Conservation (phyloP, 2,329 filamentous ascomycete species). For the Trichoderma aggressivum region DNA sequence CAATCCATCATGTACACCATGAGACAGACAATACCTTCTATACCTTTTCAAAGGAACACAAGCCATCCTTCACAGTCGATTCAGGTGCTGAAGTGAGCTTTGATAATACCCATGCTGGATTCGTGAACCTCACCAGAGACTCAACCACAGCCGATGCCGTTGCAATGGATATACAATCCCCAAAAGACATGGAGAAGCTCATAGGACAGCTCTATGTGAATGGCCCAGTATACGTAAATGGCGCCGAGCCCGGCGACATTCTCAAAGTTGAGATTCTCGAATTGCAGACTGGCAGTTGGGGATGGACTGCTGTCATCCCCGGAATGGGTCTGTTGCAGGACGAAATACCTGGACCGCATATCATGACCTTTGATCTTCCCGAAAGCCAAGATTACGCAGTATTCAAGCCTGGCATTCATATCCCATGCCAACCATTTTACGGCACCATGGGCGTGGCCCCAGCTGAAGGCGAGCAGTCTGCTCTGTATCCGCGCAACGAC, state of each 20-base stretch:
- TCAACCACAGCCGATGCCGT: neutral
- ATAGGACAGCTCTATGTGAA: neutral
- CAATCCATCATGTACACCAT: neutral
- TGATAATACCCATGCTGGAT: neutral
- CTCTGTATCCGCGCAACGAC: constrained; percentile 46
- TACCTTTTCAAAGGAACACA: neutral
- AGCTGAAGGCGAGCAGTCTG: constrained; percentile 43
- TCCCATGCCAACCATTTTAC: constrained; percentile 50
- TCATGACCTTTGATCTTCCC: constrained; percentile 44
- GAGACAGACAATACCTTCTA: neutral
- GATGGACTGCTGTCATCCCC: constrained; percentile 50
- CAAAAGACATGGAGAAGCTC: neutral
- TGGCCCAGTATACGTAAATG: constrained; percentile 48
- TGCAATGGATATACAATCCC: neutral
- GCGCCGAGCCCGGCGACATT: constrained; percentile 49
- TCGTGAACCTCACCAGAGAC: neutral
- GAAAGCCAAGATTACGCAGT: constrained; percentile 30
- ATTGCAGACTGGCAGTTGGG: constrained; percentile 44
- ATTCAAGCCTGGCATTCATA: constrained; percentile 46
- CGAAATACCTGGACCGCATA: constrained; percentile 41
- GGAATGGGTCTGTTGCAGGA: constrained; percentile 49
- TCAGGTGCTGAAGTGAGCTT: constrained; percentile 1
- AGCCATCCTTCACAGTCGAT: neutral
- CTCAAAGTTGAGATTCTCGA: constrained; percentile 49
- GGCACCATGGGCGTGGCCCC: constrained; percentile 52